phyloP scores from a whole-genome alignment of 108 stramenopile genomes.

The Cyclotella cryptica region DNA sequence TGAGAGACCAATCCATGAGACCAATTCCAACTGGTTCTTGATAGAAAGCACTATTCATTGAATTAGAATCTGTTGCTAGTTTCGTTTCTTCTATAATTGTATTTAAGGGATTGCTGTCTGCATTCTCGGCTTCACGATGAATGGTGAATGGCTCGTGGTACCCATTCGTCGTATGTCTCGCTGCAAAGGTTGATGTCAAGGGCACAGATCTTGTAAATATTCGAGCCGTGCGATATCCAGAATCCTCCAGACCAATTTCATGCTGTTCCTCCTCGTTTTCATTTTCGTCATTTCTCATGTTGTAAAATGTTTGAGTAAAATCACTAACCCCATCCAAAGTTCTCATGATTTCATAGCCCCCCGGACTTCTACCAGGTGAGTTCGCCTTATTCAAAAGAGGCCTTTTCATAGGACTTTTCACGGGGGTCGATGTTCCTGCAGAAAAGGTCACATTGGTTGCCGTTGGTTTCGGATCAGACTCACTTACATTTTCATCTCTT shows the following conservation, averaged over 20 bases:
- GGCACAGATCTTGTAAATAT: constrained; percentile 9
- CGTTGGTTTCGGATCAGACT: neutral
- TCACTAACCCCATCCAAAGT: constrained; percentile 37
- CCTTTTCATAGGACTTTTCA: constrained; percentile 6
- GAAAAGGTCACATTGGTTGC: constrained; percentile 4
- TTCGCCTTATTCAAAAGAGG: neutral
- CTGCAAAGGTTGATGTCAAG: neutral
- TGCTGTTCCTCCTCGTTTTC: constrained; percentile 1
- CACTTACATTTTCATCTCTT: neutral
- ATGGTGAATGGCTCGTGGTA: neutral
- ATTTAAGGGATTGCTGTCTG: constrained; percentile 17
- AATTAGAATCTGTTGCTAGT: constrained; percentile 6
- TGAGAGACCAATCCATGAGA: constrained; percentile 52
- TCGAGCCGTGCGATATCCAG: constrained; percentile 10
- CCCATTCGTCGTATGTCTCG: neutral
- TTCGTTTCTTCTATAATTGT: constrained; percentile 33
- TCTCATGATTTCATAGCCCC: constrained; percentile 34
- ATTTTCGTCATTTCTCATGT: constrained; percentile 4
- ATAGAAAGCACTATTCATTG: neutral
- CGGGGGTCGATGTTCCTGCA: neutral
- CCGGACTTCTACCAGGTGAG: constrained; percentile 31
- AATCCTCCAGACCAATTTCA: neutral
- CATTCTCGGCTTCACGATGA: neutral
- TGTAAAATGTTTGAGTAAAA: constrained; percentile 16
- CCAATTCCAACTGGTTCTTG: constrained; percentile 34